These are phyloP conservation scores for Sabuloglossum arenarium DNA, from an alignment of 495 filamentous ascomycete genomes.

Conservation along the genomic window DNA sequence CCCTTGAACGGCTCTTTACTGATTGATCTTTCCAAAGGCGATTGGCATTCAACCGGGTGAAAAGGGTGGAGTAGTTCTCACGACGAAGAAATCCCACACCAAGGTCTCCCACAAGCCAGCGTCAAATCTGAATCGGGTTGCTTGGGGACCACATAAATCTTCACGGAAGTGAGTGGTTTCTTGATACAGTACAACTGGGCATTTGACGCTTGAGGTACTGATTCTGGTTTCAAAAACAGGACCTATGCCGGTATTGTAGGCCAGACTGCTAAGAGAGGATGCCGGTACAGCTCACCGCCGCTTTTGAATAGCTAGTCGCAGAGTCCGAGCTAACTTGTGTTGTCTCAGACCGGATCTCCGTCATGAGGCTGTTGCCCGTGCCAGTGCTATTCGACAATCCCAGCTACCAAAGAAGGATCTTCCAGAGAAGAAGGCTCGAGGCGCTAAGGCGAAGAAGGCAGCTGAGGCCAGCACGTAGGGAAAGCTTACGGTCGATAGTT, in stretches of 20 bases:
- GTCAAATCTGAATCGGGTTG: slow-evolving; percentile 36
- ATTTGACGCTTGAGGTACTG: not conserved
- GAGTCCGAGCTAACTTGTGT: not conserved
- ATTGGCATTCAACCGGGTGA: slow-evolving; percentile 47
- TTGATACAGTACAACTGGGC: not conserved
- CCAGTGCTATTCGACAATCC: slow-evolving; percentile 61
- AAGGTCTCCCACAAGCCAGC: slow-evolving; percentile 48
- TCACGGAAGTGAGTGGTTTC: slow-evolving; percentile 53
- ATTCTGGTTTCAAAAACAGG: slow-evolving; percentile 25
- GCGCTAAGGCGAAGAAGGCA: slow-evolving; percentile 62
- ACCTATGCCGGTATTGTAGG: slow-evolving; percentile 71
- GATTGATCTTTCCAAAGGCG: slow-evolving; percentile 31
- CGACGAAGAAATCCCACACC: slow-evolving; percentile 53
- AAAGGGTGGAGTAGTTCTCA: slow-evolving; percentile 51
- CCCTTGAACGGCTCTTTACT: not conserved
- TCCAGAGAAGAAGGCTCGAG: slow-evolving; percentile 52
- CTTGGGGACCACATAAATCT: slow-evolving; percentile 44
- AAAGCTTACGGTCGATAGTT: not conserved
- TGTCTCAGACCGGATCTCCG: slow-evolving; percentile 57
- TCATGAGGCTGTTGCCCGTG: slow-evolving; percentile 68
- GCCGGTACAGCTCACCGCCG: slow-evolving; percentile 16
- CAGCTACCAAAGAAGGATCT: slow-evolving; percentile 60
- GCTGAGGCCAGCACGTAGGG: slow-evolving; percentile 16
- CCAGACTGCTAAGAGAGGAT: slow-evolving; percentile 57
- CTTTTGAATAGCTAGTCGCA: not conserved